Percentiles rank a stretch among this genome's conserved stretches.
Evolutionary conservation across 2,329 filamentous ascomycete genomes (phyloP).

Genomic region (Rutstroemia sp.): DNA sequence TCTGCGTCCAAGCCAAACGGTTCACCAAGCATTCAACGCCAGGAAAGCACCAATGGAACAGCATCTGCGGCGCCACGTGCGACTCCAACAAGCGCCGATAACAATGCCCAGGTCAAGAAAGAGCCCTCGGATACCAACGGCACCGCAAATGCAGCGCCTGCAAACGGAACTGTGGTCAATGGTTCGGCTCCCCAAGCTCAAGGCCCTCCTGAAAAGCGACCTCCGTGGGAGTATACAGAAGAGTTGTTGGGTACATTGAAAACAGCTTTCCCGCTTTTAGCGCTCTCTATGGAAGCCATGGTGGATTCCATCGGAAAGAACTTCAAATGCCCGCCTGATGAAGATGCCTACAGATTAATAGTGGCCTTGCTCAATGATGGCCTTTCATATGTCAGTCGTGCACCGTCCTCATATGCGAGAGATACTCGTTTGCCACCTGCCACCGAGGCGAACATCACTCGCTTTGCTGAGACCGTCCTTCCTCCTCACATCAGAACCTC

Average conservation of each 20-base stretch:
- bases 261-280: slow-evolving; percentile 91
- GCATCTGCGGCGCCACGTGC: slow-evolving; percentile 30
- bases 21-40: slow-evolving; percentile 24
- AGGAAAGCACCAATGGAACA: slow-evolving; percentile 20
- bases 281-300: slow-evolving; percentile 98
- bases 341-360: slow-evolving; percentile 94
- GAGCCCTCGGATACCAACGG: slow-evolving; percentile 25
- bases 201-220: slow-evolving; percentile 45
- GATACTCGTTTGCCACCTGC: slow-evolving; percentile 84
- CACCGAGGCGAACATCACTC: slow-evolving; percentile 92
- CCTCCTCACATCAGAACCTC: slow-evolving; percentile 91
- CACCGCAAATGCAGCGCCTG: slow-evolving; percentile 7
- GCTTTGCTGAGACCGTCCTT: slow-evolving; percentile 93
- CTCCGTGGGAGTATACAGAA: slow-evolving; percentile 93
- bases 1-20: slow-evolving; percentile 24
- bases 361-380: slow-evolving; percentile 97
- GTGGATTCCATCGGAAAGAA: slow-evolving; percentile 98
- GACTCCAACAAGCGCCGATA: slow-evolving; percentile 37
- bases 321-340: slow-evolving; percentile 97
- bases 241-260: slow-evolving; percentile 94
- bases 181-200: slow-evolving; percentile 32
- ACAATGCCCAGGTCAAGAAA: slow-evolving; percentile 22
- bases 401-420: slow-evolving; percentile 77
- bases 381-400: slow-evolving; percentile 82
- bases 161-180: slow-evolving; percentile 32